Base-by-base conservation (phyloP, 257 asterid species). In the Pogostemon cablin region DNA sequence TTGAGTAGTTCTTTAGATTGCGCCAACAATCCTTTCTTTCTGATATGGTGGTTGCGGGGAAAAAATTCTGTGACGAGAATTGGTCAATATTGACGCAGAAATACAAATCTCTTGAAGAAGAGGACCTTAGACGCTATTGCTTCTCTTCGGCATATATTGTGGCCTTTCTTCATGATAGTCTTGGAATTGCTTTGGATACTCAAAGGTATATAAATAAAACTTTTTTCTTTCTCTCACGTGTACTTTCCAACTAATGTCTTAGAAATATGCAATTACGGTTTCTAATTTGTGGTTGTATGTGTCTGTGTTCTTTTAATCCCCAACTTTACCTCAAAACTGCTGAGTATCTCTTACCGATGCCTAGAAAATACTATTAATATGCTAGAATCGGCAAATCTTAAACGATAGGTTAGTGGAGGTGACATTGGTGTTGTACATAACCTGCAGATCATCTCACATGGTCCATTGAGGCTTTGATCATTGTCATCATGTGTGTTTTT, bases 141-240 rank as follows among this genome's bases (percentile, higher is more conserved):
- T 95, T 95, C 79, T 95, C 99, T 49, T 88, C 99, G 25, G 99
- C 99, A 40, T 95, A 91, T 74, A 91, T 95, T 39, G 90, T 95
- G 52, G 97, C 99, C 72, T 52, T 91, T 68, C 99, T 95, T 73
- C 98, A 95, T 49, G 99, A 95, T 71, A 89, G 95, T 69, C 99
- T 91, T 69, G 99, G 99, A 82, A 82, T 91, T 77, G 87, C 89
- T 73, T 76, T 95, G 78, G 80, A 95, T 64, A 97, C 91, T 80
- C 77, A 72, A 38, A 89, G 99, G 99, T 91, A 83, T 8, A 52
- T 44, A 17, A 12, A 53, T 2, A 8, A 7, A 5, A 17, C 6
- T 15, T 52, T 50, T 41, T 3, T 41, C 9, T 43, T 43, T 43
- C 48, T 7, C 32, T 1, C 32, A 25, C 32, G 32, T 25, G 32